Conservation (phyloP, 2,329 filamentous ascomycete genomes). For the Plenodomus tracheiphilus region DNA sequence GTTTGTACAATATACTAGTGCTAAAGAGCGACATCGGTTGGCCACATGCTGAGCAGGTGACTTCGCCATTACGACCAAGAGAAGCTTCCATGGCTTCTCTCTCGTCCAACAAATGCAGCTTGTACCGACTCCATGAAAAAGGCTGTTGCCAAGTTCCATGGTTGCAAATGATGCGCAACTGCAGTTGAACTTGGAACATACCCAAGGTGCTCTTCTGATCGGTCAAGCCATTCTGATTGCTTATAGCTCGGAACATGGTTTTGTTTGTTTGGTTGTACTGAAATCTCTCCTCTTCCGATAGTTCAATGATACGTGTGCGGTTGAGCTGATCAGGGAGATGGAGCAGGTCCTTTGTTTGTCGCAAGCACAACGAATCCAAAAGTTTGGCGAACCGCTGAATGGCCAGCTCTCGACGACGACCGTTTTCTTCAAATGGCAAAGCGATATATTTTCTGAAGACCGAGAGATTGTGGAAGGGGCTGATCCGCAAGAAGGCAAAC, state of each 20-base stretch:
- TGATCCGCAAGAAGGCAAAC: conserved; percentile 53
- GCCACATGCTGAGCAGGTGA: conserved; percentile 36
- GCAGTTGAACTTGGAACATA: conserved; percentile 52
- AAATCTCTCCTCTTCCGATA: conserved; percentile 35
- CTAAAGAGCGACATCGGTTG: conserved; percentile 27
- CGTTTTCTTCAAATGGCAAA: conserved; percentile 42
- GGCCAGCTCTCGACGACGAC: conserved; percentile 21
- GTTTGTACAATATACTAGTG: conserved; percentile 24
- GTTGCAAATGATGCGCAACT: conserved; percentile 55
- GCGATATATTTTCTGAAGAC: conserved; percentile 53
- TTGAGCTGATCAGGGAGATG: conserved; percentile 40
- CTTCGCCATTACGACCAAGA: conserved; percentile 27
- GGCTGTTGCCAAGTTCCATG: conserved; percentile 55
- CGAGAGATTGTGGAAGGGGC: conserved; percentile 47
- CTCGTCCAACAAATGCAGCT: conserved; percentile 41
- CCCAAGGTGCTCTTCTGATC: conserved; percentile 47
- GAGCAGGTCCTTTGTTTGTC: conserved; percentile 49
- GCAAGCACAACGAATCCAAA: conserved; percentile 47
- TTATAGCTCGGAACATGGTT: conserved; percentile 46
- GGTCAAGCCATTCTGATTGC: conserved; percentile 42
- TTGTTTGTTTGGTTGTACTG: conserved; percentile 24
- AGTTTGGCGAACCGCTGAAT: conserved; percentile 31
- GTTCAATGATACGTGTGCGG: conserved; percentile 28
- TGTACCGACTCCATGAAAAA: conserved; percentile 49
- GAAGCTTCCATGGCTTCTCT: conserved; percentile 38